Conservation (phyloP, 257 asterid genomes). For the Eustoma russellianum region DNA sequence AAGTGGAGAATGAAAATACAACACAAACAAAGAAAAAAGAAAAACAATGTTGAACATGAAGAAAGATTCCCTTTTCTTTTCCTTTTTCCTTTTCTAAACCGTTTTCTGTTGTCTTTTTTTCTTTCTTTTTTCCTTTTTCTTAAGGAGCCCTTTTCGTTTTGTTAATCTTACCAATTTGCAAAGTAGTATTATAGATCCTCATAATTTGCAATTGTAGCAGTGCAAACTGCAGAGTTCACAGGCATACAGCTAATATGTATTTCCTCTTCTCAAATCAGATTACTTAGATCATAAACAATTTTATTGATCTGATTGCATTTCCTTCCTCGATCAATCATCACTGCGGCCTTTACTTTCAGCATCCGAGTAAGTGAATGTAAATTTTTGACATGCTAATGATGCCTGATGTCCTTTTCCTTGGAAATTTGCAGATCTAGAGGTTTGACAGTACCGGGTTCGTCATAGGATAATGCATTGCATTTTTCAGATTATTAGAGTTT, state of each 20-base stretch:
- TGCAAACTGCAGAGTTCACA: too few relatives aligned
- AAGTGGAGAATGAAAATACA: too few relatives aligned
- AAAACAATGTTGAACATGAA: too few relatives aligned
- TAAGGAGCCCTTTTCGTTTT: too few relatives aligned
- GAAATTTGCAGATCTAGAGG: constrained; percentile 16
- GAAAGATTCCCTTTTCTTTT: too few relatives aligned
- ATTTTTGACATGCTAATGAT: not conserved
- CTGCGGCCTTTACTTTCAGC: not conserved
- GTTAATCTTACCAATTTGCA: too few relatives aligned
- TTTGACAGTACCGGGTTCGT: constrained; percentile 4
- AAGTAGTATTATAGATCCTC: too few relatives aligned
- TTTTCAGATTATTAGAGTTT: not conserved
- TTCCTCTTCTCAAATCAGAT: not conserved
- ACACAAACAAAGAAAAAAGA: too few relatives aligned
- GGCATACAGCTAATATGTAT: not conserved
- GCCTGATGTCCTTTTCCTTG: not conserved
- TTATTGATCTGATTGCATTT: constrained; percentile 8
- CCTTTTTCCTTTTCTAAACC: too few relatives aligned
- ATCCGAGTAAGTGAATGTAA: not conserved
- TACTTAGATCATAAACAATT: not conserved
- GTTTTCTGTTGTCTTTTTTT: too few relatives aligned
- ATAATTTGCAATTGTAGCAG: too few relatives aligned
- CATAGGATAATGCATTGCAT: not conserved
- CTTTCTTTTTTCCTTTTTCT: too few relatives aligned
- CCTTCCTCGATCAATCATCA: not conserved